phyloP scores from a whole-genome alignment of 108 stramenopile genomes.

The Nitzschia sp. region DNA sequence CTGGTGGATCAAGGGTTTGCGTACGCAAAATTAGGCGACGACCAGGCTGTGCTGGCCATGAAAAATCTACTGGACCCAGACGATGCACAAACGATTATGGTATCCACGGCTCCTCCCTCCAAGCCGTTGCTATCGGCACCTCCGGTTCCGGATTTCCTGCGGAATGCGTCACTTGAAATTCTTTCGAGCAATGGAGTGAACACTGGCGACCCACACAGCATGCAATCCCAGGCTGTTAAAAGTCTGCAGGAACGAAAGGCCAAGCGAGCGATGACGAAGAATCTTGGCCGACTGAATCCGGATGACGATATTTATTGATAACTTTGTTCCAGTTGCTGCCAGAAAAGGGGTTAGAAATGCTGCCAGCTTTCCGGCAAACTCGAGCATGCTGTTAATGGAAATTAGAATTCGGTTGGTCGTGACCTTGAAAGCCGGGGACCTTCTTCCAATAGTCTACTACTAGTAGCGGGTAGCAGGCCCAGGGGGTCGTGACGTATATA shows the following conservation, averaged over 20 bases:
- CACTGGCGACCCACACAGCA: slow-evolving; percentile 9
- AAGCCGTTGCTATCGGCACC: slow-evolving; percentile 23
- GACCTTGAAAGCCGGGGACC: too few relatives aligned
- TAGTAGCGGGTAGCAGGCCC: too few relatives aligned
- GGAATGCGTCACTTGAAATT: slow-evolving; percentile 27
- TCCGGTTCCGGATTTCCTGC: slow-evolving; percentile 23
- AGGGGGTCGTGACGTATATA: too few relatives aligned
- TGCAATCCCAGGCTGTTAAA: slow-evolving; percentile 27
- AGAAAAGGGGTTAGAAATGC: too few relatives aligned
- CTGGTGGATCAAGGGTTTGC: slow-evolving; percentile 26
- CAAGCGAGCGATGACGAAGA: slow-evolving; percentile 19
- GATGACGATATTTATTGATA: neutral
- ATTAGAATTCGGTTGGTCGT: too few relatives aligned
- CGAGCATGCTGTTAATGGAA: too few relatives aligned
- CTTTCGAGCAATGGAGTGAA: slow-evolving; percentile 12
- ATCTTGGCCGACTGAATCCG: slow-evolving; percentile 5
- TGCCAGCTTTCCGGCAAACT: too few relatives aligned
- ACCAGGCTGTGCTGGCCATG: slow-evolving; percentile 19
- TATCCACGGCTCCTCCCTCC: slow-evolving; percentile 15
- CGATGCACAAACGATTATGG: neutral
- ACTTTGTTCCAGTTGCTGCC: too few relatives aligned
- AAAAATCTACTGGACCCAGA: slow-evolving; percentile 22
- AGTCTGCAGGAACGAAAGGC: slow-evolving; percentile 26
- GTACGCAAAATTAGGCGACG: slow-evolving; percentile 13
- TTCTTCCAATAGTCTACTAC: too few relatives aligned